These are phyloP conservation scores for Pichia sp. DNA, from an alignment of 1,139 yeast species.

Conservation along the genomic window DNA sequence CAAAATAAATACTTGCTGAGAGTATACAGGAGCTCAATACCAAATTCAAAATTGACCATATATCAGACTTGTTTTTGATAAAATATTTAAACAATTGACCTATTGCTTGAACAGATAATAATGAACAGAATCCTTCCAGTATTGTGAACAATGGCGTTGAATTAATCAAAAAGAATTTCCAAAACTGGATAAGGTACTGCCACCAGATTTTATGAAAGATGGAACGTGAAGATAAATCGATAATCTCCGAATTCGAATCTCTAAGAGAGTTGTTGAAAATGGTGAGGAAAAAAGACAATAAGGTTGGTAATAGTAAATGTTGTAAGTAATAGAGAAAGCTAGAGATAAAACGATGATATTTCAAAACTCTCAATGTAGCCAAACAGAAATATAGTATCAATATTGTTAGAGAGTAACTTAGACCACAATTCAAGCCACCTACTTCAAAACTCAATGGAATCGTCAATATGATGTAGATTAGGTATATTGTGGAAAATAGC, in stretches of 20 bases:
- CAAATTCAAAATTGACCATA: conserved; percentile 76
- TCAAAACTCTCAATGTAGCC: conserved; percentile 65
- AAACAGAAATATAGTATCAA: conserved; percentile 62
- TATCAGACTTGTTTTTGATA: conserved; percentile 61
- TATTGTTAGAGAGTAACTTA: conserved; percentile 77
- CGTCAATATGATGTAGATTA: conserved; percentile 69
- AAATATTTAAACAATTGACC: conserved; percentile 81
- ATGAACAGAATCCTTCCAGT: conserved; percentile 88
- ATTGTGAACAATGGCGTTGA: conserved; percentile 87
- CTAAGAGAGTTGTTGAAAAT: conserved; percentile 36
- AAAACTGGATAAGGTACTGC: conserved; percentile 44
- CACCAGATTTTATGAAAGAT: conserved; percentile 29
- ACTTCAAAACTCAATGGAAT: conserved; percentile 94
- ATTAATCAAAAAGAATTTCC: conserved; percentile 68
- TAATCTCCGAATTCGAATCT: conserved; percentile 13
- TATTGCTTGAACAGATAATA: conserved; percentile 81
- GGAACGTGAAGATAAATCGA: conserved; percentile 17
- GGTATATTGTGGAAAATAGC: conserved; percentile 52
- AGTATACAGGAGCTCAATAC: conserved; percentile 71
- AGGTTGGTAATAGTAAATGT: conserved; percentile 76
- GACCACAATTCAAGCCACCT: conserved; percentile 87
- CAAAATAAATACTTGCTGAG: conserved; percentile 70
- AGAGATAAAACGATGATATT: conserved; percentile 45
- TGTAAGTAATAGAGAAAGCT: conserved; percentile 69
- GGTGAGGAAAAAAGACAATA: conserved; percentile 69